Percentiles rank a stretch among this genome's conserved stretches.
Conservation (phyloP, 768 basidiomycete species). For the Mrakia gelida region DNA sequence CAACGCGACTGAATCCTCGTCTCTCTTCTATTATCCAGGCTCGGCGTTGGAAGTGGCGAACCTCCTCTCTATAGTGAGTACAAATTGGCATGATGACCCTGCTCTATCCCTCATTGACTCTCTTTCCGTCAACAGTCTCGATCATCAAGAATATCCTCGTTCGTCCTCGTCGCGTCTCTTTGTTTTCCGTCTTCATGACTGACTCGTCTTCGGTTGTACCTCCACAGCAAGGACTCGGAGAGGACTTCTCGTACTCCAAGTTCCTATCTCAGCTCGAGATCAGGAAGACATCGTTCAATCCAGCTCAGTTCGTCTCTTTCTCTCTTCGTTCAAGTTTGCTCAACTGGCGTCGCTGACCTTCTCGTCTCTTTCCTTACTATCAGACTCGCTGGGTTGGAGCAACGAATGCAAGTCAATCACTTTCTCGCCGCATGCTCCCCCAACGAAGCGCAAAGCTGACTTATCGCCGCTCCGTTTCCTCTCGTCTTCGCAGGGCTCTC, state of each 20-base stretch:
- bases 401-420: background rate
- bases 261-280: background rate
- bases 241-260: background rate
- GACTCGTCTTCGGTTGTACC: background rate
- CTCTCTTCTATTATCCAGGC: background rate
- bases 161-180: too few relatives aligned
- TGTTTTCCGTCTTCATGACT: background rate
- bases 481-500: background rate
- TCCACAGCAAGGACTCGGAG: background rate
- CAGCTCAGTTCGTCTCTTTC: background rate
- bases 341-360: background rate
- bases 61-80: slow-evolving; percentile 1
- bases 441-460: too few relatives aligned
- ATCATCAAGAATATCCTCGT: background rate
- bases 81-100: too few relatives aligned
- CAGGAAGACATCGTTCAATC: background rate
- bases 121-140: too few relatives aligned
- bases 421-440: background rate
- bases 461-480: background rate
- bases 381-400: background rate
- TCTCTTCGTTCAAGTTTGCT: background rate
- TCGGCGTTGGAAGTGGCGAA: background rate
- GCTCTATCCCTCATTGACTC: too few relatives aligned
- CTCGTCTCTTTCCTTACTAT: background rate
- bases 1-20: background rate